Evolutionary conservation across 176 grass and related monocot genomes (phyloP), one percentile per base, ranked within the genome.

Genomic region (Phoenix roebelenii): DNA sequence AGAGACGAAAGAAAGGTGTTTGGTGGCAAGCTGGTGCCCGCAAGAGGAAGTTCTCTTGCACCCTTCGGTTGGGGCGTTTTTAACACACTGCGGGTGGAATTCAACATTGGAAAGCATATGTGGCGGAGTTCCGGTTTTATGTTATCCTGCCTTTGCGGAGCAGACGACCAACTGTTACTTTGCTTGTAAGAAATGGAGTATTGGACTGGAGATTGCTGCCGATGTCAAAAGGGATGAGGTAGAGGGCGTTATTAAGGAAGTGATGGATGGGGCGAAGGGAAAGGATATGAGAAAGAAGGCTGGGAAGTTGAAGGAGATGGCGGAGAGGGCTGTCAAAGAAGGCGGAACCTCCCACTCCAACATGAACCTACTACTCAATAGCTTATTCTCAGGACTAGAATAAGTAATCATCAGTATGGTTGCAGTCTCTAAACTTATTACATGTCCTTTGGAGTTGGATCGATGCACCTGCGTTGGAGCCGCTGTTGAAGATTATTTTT

Each of bases 51-150:
- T 85, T 51, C 66, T 85, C n/a, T 5, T 14, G 5, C 77, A 85
- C 77, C 25, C 72, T 9, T 53, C 65, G 14, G 63, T 77, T 60
- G 67, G 73, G 10, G 58, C 62, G 50, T 82, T 82, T 44, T 39
- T 76, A 19, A 77, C 79, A 61, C 79, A 82, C 64, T 63, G 67
- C 49, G 73, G 79, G 52, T 82, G 79, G 79, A 76, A 76, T 39
- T 76, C 79, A 0, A 26, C 79, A 10, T 28, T 73, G 15, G 81
- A 84, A 59, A 44, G 55, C 75, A 14, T 39, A 10, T 1, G 50
- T 32, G 15, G 55, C 51, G 4, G 79, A 53, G 49, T 66, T 26
- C 80, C 68, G 14, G 6, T 74, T 17, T 15, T 83, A 15, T 59
- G 56, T 4, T 83, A 74, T 67, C 80, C 80, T 1, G 60, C 77